phyloP scores from a whole-genome alignment of 1,139 yeast species.

The Citeromyces siamensis region DNA sequence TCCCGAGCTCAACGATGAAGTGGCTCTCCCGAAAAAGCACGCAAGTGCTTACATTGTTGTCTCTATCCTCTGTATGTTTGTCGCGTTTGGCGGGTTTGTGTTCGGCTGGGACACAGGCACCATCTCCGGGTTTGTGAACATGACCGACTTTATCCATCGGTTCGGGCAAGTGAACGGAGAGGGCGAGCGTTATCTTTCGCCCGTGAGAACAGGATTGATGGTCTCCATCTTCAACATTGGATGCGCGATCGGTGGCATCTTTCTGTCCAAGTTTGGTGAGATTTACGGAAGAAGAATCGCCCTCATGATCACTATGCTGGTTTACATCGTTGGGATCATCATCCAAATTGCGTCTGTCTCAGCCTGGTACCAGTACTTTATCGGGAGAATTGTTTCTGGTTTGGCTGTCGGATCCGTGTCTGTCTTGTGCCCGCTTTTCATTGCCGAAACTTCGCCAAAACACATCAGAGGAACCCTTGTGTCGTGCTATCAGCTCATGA shows the following conservation, averaged over 20 bases:
- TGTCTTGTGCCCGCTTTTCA: constrained; percentile 51
- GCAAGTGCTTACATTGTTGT: constrained; percentile 5
- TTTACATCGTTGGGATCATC: constrained; percentile 50
- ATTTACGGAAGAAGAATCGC: constrained; percentile 51
- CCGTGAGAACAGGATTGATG: constrained; percentile 49
- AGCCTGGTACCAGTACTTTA: constrained; percentile 40
- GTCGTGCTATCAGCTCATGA: constrained; percentile 54
- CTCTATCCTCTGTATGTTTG: constrained; percentile 26
- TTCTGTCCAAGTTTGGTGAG: constrained; percentile 44
- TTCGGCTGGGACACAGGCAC: constrained; percentile 78
- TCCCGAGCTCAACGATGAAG: background rate
- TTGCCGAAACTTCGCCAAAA: constrained; percentile 57
- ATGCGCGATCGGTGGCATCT: constrained; percentile 58
- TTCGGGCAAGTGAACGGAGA: constrained; percentile 28
- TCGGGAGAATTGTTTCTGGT: constrained; percentile 59
- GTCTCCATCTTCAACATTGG: constrained; percentile 63
- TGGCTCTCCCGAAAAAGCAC: constrained; percentile 6
- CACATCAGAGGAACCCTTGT: constrained; percentile 61
- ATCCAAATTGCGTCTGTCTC: constrained; percentile 47
- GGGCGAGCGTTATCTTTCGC: constrained; percentile 29
- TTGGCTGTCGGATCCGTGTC: constrained; percentile 55
- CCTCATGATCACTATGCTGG: constrained; percentile 37
- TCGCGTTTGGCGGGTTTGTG: constrained; percentile 59
- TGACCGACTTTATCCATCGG: constrained; percentile 45
- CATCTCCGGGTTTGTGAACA: constrained; percentile 64